Evolutionary conservation across 768 basidiomycete genomes (phyloP).

Genomic region (Boletus vinaceobasis): DNA sequence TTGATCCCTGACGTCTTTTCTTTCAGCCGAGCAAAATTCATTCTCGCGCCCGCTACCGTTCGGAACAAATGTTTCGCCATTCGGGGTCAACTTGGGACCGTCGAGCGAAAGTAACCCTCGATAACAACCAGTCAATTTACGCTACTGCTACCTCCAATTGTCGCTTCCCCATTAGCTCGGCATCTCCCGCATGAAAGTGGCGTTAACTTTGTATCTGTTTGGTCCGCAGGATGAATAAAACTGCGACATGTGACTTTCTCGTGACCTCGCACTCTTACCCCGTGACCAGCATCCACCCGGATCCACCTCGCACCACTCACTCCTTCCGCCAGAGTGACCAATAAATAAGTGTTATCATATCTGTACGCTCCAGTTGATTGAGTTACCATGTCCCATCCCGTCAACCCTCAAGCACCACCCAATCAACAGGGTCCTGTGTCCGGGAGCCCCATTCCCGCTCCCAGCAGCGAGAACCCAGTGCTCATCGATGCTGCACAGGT

Average conservation of each 20-base stretch:
- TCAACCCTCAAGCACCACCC: conserved; percentile 11
- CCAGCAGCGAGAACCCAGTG: conserved; percentile 5
- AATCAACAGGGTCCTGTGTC: conserved; percentile 10
- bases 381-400: conserved; percentile 14
- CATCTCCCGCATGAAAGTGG: conserved; percentile 2
- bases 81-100: no score
- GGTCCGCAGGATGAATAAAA: conserved; percentile 31
- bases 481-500: conserved; percentile 54
- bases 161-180: neutral
- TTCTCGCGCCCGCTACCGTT: no score
- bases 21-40: no score
- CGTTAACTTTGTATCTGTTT: conserved; percentile 33
- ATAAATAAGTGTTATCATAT: neutral
- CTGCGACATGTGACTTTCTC: conserved; percentile 39
- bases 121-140: no score
- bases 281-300: conserved; percentile 37
- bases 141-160: no score
- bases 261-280: conserved; percentile 40
- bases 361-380: neutral
- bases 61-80: no score
- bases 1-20: no score
- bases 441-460: conserved; percentile 5
- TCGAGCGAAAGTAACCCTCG: no score
- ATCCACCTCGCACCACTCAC: conserved; percentile 7
- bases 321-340: neutral